phyloP scores from a whole-genome alignment of 2,329 filamentous ascomycete genomes.

The Curvularia sp. region DNA sequence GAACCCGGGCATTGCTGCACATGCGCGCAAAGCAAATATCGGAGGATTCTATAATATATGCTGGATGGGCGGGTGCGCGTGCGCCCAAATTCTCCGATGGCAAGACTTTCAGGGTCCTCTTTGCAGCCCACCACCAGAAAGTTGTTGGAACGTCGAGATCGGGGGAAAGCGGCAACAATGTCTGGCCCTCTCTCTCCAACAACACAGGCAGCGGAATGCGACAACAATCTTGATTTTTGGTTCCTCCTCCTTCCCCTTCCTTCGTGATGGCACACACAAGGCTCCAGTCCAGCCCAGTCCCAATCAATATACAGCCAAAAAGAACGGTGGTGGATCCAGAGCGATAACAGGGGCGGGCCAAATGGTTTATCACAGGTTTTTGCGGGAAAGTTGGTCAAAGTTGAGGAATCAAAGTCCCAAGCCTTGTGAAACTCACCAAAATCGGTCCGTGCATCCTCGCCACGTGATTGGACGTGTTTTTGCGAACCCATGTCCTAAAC shows the following conservation, averaged over 20 bases:
- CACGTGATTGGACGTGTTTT: constrained; percentile 15
- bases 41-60: constrained; percentile 17
- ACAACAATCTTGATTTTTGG: too few relatives aligned
- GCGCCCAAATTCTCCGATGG: too few relatives aligned
- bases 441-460: constrained; percentile 12
- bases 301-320: background rate
- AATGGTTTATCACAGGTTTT: background rate
- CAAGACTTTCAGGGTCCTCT: background rate
- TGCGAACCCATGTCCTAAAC: background rate
- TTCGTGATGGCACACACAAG: background rate
- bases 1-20: constrained; percentile 38
- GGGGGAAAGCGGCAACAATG: background rate
- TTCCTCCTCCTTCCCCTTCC: background rate
- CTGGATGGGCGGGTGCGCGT: background rate
- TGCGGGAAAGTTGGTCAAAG: constrained; percentile 12
- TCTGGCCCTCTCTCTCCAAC: too few relatives aligned
- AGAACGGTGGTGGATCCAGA: too few relatives aligned
- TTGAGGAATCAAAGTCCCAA: background rate
- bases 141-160: background rate
- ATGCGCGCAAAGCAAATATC: background rate
- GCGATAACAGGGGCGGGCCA: too few relatives aligned
- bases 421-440: constrained; percentile 13
- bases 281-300: background rate
- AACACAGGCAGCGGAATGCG: too few relatives aligned
- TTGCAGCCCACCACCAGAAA: background rate